These are phyloP conservation scores for Colletotrichum somersetense DNA, from an alignment of 2,329 filamentous ascomycete genomes.

Conservation along the genomic window DNA sequence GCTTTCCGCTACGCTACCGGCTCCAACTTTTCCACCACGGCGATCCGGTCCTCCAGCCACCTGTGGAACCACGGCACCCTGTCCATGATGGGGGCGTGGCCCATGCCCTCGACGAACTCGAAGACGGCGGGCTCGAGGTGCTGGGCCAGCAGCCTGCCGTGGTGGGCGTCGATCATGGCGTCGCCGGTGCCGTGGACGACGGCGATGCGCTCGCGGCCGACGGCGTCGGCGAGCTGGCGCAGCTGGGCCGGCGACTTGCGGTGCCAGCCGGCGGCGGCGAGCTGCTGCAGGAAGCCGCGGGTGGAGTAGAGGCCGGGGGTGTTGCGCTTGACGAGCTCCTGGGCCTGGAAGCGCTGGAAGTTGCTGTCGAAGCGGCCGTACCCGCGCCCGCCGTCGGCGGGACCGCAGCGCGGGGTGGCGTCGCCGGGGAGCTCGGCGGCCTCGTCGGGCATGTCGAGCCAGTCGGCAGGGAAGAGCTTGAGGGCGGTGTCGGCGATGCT, in stretches of 20 bases:
- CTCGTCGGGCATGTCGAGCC: conserved; percentile 72
- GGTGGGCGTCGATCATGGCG: conserved; percentile 80
- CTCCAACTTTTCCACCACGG: conserved; percentile 63
- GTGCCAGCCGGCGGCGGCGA: conserved; percentile 84
- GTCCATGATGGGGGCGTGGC: conserved; percentile 83
- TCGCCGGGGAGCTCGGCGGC: conserved; percentile 61
- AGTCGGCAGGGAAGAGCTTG: conserved; percentile 75
- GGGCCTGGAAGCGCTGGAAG: conserved; percentile 84
- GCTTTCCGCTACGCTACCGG: neutral
- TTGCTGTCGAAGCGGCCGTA: conserved; percentile 77
- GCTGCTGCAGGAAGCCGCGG: conserved; percentile 80
- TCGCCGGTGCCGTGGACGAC: conserved; percentile 83
- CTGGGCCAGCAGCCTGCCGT: conserved; percentile 76
- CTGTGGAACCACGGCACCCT: conserved; percentile 76
- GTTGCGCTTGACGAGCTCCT: conserved; percentile 79
- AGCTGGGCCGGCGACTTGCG: conserved; percentile 78
- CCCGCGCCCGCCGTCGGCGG: conserved; percentile 44
- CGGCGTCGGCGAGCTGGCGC: conserved; percentile 71
- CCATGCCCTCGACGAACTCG: conserved; percentile 76
- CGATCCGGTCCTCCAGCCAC: conserved; percentile 69
- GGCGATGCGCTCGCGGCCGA: conserved; percentile 81
- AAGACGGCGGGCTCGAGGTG: conserved; percentile 72
- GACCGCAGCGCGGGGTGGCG: conserved; percentile 56
- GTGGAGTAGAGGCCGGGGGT: conserved; percentile 71
- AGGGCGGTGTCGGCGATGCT: conserved; percentile 74